Evolutionary conservation across 345 rosid genomes (phyloP).

Genomic region (Viola odorata): DNA sequence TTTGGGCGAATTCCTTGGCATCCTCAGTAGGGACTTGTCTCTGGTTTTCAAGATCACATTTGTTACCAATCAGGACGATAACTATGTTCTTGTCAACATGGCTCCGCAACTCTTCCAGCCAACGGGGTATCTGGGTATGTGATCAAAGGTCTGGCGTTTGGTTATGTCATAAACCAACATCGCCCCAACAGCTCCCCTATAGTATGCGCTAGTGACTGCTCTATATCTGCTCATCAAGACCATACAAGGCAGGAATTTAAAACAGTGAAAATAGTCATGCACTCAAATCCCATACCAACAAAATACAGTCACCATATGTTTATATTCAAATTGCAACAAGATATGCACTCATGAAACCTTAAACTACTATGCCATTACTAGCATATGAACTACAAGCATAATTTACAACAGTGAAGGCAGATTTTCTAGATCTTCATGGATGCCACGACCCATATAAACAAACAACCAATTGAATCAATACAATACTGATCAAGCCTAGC

Average conservation of each 20-base stretch:
- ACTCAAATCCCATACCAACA: background rate
- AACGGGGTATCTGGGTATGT: constrained; percentile 31
- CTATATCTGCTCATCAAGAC: constrained; percentile 13
- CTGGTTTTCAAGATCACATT: constrained; percentile 9
- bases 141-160: constrained; percentile 5
- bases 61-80: constrained; percentile 13
- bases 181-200: constrained; percentile 14
- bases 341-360: too few relatives aligned
- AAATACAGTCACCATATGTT: too few relatives aligned
- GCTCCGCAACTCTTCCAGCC: constrained; percentile 14
- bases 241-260: background rate
- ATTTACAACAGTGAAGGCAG: too few relatives aligned
- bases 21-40: constrained; percentile 10
- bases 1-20: constrained; percentile 11
- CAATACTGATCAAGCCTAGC: too few relatives aligned
- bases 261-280: background rate
- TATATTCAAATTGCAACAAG: too few relatives aligned
- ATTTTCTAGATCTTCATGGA: too few relatives aligned
- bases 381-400: too few relatives aligned
- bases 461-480: too few relatives aligned
- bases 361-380: too few relatives aligned
- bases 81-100: constrained; percentile 11
- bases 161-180: constrained; percentile 13
- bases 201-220: constrained; percentile 14
- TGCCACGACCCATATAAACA: too few relatives aligned